These are phyloP conservation scores for Fusarium luffae DNA, from an alignment of 2,329 filamentous ascomycete genomes.

Conservation along the genomic window DNA sequence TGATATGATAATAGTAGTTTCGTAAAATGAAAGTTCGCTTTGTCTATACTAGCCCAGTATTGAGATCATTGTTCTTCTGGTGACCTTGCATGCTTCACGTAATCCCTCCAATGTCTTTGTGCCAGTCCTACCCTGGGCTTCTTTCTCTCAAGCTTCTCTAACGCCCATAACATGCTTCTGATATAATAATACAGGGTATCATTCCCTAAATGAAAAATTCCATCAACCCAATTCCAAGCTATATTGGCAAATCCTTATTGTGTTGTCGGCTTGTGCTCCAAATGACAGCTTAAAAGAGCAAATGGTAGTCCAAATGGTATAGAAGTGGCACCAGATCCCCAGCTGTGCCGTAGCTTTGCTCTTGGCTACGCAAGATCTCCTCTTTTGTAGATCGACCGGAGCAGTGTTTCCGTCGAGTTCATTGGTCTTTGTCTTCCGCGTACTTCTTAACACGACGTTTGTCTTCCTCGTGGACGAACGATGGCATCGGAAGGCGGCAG, in stretches of 20 bases:
- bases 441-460: background rate
- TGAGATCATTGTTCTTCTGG: background rate
- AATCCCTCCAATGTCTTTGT: background rate
- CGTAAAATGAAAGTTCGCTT: constrained; percentile 16
- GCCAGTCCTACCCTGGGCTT: background rate
- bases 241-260: background rate
- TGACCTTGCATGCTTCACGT: background rate
- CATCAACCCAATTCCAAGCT: background rate
- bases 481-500: constrained; percentile 24
- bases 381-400: background rate
- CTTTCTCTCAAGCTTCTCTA: background rate
- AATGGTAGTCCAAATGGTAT: background rate
- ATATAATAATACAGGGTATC: background rate
- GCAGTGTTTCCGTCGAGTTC: background rate
- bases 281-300: background rate
- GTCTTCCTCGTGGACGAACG: constrained; percentile 4
- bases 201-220: background rate
- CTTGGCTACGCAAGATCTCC: background rate
- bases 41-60: background rate
- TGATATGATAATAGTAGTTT: constrained; percentile 12
- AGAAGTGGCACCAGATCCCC: background rate
- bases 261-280: background rate
- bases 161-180: background rate
- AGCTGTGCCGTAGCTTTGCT: background rate
- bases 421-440: background rate